Percentiles rank a stretch among this genome's conserved stretches.
Conservation (phyloP, 345 rosid genomes). For the Linum usitatissimum region DNA sequence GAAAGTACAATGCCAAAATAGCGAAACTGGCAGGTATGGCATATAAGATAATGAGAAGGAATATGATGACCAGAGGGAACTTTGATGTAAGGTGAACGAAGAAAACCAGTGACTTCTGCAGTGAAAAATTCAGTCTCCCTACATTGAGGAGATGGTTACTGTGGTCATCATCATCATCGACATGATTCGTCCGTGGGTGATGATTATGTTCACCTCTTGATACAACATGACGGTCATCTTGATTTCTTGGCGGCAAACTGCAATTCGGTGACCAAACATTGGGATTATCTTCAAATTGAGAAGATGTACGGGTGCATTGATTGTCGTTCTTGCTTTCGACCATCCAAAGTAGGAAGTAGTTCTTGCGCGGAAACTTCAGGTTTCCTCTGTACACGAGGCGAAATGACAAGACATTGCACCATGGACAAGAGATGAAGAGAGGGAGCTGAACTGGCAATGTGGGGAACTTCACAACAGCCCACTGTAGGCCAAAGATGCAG, state of each 20-base stretch:
- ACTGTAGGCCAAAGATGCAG: constrained; percentile 71
- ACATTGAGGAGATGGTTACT: constrained; percentile 18
- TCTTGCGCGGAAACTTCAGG: constrained; percentile 72
- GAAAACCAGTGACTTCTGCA: constrained; percentile 60
- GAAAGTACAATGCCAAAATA: constrained; percentile 63
- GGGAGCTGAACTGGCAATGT: constrained; percentile 78
- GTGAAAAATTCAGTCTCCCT: constrained; percentile 38
- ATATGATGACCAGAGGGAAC: constrained; percentile 75
- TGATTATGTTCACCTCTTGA: constrained; percentile 20
- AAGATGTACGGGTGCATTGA: constrained; percentile 25
- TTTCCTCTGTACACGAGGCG: constrained; percentile 64
- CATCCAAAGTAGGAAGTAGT: constrained; percentile 92
- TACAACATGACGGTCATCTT: background rate
- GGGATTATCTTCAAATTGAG: constrained; percentile 23
- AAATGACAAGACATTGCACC: constrained; percentile 80
- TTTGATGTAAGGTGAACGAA: constrained; percentile 74
- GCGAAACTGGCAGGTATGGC: constrained; percentile 88
- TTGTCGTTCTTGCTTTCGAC: constrained; percentile 82
- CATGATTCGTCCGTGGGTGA: constrained; percentile 25
- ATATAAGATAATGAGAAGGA: constrained; percentile 63
- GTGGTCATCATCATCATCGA: constrained; percentile 17
- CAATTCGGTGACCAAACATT: background rate
- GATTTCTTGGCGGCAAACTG: constrained; percentile 5
- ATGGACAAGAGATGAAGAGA: constrained; percentile 76
- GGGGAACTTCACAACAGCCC: constrained; percentile 68